Percentiles rank a stretch among this genome's conserved stretches.
phyloP scores from a whole-genome alignment of 176 grass and related monocot species.

The Musa acuminata region DNA sequence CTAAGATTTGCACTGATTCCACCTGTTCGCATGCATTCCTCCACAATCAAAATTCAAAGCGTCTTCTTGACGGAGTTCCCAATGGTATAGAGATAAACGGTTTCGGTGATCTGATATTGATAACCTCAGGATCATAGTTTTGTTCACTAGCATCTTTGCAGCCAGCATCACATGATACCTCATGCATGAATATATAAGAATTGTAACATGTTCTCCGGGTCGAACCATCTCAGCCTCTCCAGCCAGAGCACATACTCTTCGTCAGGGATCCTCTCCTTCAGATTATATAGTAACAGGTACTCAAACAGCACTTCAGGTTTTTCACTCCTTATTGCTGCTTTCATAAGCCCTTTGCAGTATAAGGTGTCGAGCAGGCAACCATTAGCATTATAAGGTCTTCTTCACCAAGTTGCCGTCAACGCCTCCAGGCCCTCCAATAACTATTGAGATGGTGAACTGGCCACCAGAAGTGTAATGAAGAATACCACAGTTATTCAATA shows the following conservation, averaged over 20 bases:
- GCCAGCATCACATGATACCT: conserved; percentile 96
- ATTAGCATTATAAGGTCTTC: conserved; percentile 40
- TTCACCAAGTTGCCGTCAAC: conserved; percentile 84
- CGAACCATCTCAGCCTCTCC: conserved; percentile 90
- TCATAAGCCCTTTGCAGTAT: conserved; percentile 94
- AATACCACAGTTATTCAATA: conserved; percentile 95
- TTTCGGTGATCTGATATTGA: conserved; percentile 75
- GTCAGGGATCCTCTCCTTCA: conserved; percentile 76
- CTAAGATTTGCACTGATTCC: conserved; percentile 79
- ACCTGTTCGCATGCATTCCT: conserved; percentile 88
- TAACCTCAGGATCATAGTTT: conserved; percentile 72
- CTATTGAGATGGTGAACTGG: conserved; percentile 83
- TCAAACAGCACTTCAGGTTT: conserved; percentile 84
- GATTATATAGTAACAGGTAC: conserved; percentile 71
- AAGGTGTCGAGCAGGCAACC: conserved; percentile 91
- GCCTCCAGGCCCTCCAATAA: conserved; percentile 79
- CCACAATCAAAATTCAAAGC: conserved; percentile 62
- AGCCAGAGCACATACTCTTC: conserved; percentile 70
- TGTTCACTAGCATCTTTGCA: conserved; percentile 67
- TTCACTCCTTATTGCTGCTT: conserved; percentile 87
- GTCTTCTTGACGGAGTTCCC: conserved; percentile 80
- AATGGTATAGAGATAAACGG: conserved; percentile 70
- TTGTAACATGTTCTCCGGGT: conserved; percentile 64
- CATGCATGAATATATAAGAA: conserved; percentile 83
- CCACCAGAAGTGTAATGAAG: conserved; percentile 94